A percentile compares a stretch with the other conserved stretches of the same genome.
These are phyloP conservation scores for Candolleomyces aberdarensis DNA, from an alignment of 768 basidiomycete genomes.

Conservation along the genomic window DNA sequence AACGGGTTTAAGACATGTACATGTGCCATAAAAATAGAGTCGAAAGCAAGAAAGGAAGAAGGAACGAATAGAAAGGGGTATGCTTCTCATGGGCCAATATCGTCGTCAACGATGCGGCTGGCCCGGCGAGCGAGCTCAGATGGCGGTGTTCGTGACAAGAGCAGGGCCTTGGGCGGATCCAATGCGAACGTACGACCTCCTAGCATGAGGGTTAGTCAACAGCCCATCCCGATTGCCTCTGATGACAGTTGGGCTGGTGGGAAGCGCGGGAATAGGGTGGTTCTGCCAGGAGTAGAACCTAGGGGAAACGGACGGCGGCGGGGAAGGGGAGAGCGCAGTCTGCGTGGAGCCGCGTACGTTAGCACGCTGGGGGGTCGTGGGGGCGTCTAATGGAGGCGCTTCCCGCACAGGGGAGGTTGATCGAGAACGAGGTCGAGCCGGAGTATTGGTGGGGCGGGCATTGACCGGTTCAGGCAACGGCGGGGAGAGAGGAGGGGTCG, in stretches of 20 bases:
- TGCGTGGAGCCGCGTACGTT: slow-evolving; percentile 19
- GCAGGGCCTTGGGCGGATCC: slow-evolving; percentile 41
- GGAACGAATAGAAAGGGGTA: background rate
- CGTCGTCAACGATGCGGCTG: background rate
- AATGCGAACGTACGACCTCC: slow-evolving; percentile 58
- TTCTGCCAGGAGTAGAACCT: slow-evolving; percentile 52
- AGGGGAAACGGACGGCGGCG: slow-evolving; percentile 43
- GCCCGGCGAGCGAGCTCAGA: slow-evolving; percentile 10
- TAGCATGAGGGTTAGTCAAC: slow-evolving; percentile 55
- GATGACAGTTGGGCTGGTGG: slow-evolving; percentile 30
- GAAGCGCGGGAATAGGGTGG: slow-evolving; percentile 25
- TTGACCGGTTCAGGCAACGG: background rate
- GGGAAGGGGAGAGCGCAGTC: slow-evolving; percentile 14
- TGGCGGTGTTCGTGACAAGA: slow-evolving; percentile 22
- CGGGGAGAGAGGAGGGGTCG: slow-evolving; percentile 6
- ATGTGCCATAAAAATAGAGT: slow-evolving; percentile 1
- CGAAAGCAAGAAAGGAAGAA: slow-evolving; percentile 2
- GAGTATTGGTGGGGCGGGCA: background rate
- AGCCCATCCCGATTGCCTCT: slow-evolving; percentile 36
- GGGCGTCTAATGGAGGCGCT: slow-evolving; percentile 13
- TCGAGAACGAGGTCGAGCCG: background rate
- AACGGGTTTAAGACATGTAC: background rate
- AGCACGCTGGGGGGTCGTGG: slow-evolving; percentile 15
- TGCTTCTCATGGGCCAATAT: too few relatives aligned
- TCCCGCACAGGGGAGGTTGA: background rate